Evolutionary conservation across 2,329 filamentous ascomycete genomes (phyloP).

Genomic region (Madurella mycetomatis): DNA sequence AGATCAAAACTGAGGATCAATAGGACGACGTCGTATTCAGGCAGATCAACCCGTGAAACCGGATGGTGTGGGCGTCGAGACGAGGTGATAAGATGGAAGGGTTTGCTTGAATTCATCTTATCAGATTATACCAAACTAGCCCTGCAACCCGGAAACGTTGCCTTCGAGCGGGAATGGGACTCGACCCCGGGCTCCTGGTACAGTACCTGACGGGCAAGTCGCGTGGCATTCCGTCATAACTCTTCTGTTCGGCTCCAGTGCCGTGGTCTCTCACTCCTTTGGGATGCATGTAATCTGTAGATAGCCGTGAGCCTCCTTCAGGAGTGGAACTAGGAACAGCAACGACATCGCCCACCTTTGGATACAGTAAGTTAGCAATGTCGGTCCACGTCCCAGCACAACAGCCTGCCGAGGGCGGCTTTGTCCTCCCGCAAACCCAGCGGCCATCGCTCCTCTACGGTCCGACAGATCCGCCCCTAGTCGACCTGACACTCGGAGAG

Average conservation of each 20-base stretch:
- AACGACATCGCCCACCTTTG: too few relatives aligned
- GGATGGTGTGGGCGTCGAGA: not conserved
- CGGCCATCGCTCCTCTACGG: conserved; percentile 61
- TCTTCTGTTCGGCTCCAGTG: conserved; percentile 4
- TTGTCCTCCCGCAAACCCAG: conserved; percentile 26
- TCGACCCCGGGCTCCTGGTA: not conserved
- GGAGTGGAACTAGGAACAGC: too few relatives aligned
- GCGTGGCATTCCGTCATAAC: conserved; percentile 10
- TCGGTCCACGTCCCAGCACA: conserved; percentile 14
- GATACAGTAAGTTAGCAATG: conserved; percentile 8
- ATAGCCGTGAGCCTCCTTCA: not conserved
- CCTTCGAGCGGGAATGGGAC: not conserved
- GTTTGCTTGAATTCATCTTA: conserved; percentile 19
- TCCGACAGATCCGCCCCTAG: conserved; percentile 62
- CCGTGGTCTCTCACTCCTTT: conserved; percentile 4
- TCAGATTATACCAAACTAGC: conserved; percentile 19
- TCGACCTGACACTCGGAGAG: conserved; percentile 68
- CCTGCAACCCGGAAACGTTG: not conserved
- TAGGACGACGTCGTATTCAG: not conserved
- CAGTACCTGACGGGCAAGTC: not conserved
- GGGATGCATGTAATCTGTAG: not conserved
- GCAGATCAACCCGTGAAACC: not conserved
- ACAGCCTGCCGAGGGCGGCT: conserved; percentile 11
- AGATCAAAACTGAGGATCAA: conserved; percentile 3
- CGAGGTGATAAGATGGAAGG: not conserved